These are phyloP conservation scores for Rhizoclosmatium sp. DNA, from an alignment of 192 early-diverging fungal species.

Conservation along the genomic window DNA sequence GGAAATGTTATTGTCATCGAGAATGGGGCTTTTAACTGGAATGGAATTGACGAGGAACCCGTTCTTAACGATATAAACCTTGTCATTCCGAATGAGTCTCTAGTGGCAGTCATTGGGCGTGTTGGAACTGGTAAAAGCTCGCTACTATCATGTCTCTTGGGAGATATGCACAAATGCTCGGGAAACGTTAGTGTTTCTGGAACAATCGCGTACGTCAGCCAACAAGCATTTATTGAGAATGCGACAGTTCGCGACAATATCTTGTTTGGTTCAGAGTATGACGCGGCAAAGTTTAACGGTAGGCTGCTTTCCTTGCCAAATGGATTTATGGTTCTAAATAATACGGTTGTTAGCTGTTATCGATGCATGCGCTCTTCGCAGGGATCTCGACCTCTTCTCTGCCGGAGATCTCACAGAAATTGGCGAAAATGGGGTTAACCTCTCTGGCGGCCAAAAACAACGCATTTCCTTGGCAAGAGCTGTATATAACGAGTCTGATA, in stretches of 20 bases:
- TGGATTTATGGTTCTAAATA: too few relatives aligned
- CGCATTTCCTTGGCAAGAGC: slow-evolving; percentile 70
- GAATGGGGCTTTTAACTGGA: slow-evolving; percentile 67
- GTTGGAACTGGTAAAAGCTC: slow-evolving; percentile 83
- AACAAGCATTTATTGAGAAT: slow-evolving; percentile 84
- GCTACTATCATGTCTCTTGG: slow-evolving; percentile 74
- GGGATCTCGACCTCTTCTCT: slow-evolving; percentile 67
- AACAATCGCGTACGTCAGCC: slow-evolving; percentile 71
- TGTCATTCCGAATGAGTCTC: background rate
- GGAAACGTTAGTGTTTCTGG: slow-evolving; percentile 65
- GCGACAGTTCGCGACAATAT: slow-evolving; percentile 89
- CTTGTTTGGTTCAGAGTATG: slow-evolving; percentile 79
- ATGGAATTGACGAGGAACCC: slow-evolving; percentile 16
- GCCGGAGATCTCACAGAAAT: slow-evolving; percentile 62
- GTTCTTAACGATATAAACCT: slow-evolving; percentile 15
- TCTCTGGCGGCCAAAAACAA: slow-evolving; percentile 78
- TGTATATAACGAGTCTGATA: slow-evolving; percentile 59
- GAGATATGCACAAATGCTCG: slow-evolving; percentile 69
- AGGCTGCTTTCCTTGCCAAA: too few relatives aligned
- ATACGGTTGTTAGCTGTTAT: background rate
- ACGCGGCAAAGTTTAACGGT: slow-evolving; percentile 67
- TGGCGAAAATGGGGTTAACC: slow-evolving; percentile 53
- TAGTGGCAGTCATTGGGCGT: background rate
- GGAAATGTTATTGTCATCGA: slow-evolving; percentile 54
- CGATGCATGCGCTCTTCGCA: slow-evolving; percentile 67